Base-by-base conservation (phyloP, 441 rosid genomes). In the Manihot esculenta region DNA sequence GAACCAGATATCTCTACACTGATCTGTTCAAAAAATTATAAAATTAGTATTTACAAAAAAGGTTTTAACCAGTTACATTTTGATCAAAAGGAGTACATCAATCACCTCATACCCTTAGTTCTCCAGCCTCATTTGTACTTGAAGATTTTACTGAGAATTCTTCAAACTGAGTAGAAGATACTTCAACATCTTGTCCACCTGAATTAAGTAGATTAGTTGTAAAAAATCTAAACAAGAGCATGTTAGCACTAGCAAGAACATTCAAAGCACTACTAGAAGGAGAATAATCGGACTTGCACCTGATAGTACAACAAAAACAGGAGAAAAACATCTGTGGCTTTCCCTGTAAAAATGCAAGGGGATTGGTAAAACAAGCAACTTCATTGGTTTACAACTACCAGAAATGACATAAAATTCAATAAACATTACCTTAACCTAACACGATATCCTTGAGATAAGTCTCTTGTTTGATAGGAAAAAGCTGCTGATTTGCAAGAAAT, bases 1-100 rank as follows among this genome's bases (percentile, higher is more conserved):
- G 84, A 77, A 56, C 95, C 93, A 0, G 87, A 80, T 44, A 94
- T 83, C 80, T 88, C 84, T 30, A 89, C 82, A 27, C 83, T 85
- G 72, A 89, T 61, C 97, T 94, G 74, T 68, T 61, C 45, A 79
- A 26, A 74, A 64, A 42, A 78, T 42, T 54, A 38, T 0, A 33
- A 62, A 62, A 35, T 65, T 9, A 67, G 33, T 35, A 21, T 15
- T 30, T 7, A 10, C n/a, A 42, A 49, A 53, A 75, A 62, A 71
- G n/a, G 54, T 49, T 27, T 4, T 20, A 21, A 42, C 51, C 33
- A 35, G 3, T 41, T 54, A n/a, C n/a, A n/a, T n/a, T n/a, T n/a
- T n/a, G 45, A 50, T 35, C 10, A 74, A 33, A 49, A 7, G 45
- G 27, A 62, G 35, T 5, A 33, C 24, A 33, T 71, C 47, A 48